Percentiles rank a stretch among this genome's conserved stretches.
Evolutionary conservation across 768 basidiomycete genomes (phyloP).

Genomic region (Cystobasidium onofrii): DNA sequence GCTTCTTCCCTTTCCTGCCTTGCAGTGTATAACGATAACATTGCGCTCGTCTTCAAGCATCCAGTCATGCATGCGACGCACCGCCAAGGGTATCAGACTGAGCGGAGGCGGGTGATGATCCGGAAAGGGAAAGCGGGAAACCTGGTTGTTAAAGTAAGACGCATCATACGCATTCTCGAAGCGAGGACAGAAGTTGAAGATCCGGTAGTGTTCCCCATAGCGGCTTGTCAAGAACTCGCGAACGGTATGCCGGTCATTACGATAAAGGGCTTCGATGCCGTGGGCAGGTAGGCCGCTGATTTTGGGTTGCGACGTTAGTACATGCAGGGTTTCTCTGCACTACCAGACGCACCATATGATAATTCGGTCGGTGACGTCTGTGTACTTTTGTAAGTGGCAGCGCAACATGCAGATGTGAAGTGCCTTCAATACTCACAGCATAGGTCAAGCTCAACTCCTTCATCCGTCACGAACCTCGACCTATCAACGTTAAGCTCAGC

Average conservation of each 20-base stretch:
- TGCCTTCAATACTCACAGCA: constrained; percentile 12
- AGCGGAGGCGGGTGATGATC: constrained; percentile 33
- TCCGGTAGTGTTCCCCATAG: constrained; percentile 18
- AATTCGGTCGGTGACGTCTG: constrained; percentile 27
- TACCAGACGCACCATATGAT: constrained; percentile 3
- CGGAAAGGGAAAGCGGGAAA: constrained; percentile 32
- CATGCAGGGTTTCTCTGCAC: background rate
- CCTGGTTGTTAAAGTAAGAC: constrained; percentile 31
- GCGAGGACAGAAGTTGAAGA: constrained; percentile 34
- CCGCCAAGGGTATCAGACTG: constrained; percentile 27
- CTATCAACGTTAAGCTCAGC: background rate
- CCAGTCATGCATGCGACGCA: constrained; percentile 11
- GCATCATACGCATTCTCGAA: constrained; percentile 33
- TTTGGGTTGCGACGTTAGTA: background rate
- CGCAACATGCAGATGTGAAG: background rate
- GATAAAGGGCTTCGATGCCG: constrained; percentile 28
- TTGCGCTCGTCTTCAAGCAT: constrained; percentile 14
- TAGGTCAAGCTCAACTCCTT: constrained; percentile 20
- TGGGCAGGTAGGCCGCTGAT: constrained; percentile 16
- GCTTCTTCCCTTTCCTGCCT: constrained; percentile 31
- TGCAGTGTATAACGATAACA: constrained; percentile 33
- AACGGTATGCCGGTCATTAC: constrained; percentile 17
- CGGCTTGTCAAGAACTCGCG: constrained; percentile 12
- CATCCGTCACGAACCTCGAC: constrained; percentile 28
- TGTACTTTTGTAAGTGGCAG: background rate